phyloP scores from a whole-genome alignment of 2,329 filamentous ascomycete genomes.

The Aureobasidium sp. region DNA sequence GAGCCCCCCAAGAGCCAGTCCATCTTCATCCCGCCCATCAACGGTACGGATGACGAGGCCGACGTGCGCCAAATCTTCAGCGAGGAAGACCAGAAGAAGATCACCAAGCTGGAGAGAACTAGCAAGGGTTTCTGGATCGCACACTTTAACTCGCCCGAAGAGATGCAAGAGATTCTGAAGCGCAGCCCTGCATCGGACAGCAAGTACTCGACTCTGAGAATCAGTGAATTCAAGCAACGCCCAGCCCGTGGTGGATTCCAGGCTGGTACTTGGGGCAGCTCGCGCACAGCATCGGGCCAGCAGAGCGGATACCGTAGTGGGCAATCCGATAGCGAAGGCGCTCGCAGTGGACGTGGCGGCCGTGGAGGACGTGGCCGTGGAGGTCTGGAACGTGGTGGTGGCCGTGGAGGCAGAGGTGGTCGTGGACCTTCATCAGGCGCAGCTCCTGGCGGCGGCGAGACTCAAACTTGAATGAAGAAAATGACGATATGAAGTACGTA shows the following conservation, averaged over 20 bases:
- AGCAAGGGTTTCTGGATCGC: conserved; percentile 77
- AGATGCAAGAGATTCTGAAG: conserved; percentile 70
- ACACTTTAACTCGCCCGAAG: conserved; percentile 70
- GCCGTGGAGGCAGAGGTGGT: conserved; percentile 16
- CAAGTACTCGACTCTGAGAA: conserved; percentile 50
- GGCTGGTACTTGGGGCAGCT: conserved; percentile 55
- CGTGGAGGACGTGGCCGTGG: conserved; percentile 48
- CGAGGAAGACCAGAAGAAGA: conserved; percentile 75
- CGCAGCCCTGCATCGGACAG: conserved; percentile 56
- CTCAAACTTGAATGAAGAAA: conserved; percentile 3
- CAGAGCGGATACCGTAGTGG: conserved; percentile 72
- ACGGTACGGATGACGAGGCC: conserved; percentile 54
- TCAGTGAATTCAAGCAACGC: conserved; percentile 58
- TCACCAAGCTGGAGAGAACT: conserved; percentile 60
- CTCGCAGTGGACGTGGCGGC: conserved; percentile 50
- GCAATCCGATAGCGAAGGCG: conserved; percentile 61
- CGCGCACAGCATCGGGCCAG: conserved; percentile 35
- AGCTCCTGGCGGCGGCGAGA: conserved; percentile 6
- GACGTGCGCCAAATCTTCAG: conserved; percentile 68
- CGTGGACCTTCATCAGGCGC: conserved; percentile 6
- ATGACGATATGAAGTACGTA: background rate
- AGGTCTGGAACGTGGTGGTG: conserved; percentile 27
- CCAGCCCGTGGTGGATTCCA: conserved; percentile 32
- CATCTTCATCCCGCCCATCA: conserved; percentile 65
- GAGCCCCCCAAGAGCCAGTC: conserved; percentile 59